Evolutionary conservation across 1,284 basidiomycete species (phyloP).

Genomic region (Meira nashicola): DNA sequence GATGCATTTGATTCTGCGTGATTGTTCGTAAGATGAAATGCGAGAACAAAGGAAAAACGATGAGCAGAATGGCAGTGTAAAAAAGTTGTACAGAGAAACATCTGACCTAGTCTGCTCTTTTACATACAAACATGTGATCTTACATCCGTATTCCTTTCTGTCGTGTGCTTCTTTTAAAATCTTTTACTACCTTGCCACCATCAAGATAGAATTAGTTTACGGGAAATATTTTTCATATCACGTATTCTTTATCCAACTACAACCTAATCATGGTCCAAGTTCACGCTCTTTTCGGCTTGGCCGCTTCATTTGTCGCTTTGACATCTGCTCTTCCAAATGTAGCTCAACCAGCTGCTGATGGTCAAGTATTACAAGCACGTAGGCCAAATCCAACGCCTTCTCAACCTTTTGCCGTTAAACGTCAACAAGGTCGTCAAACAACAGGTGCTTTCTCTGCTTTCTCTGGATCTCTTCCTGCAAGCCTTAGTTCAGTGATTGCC

Average conservation of each 20-base stretch:
- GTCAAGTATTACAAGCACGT: not conserved
- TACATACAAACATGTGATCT: no score
- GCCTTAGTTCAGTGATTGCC: constrained; percentile 25
- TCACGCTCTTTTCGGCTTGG: not conserved
- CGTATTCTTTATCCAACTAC: not conserved
- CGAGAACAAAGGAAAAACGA: no score
- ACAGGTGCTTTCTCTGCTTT: constrained; percentile 27
- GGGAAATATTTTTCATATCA: no score
- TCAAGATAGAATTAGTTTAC: no score
- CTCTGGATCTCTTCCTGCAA: constrained; percentile 34
- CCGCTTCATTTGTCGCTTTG: not conserved
- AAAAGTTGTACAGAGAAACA: no score
- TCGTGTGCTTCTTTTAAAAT: no score
- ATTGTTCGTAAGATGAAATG: no score
- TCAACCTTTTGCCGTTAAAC: not conserved
- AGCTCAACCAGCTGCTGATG: not conserved
- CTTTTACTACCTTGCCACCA: no score
- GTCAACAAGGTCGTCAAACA: not conserved
- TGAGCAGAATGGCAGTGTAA: no score
- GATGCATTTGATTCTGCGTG: no score
- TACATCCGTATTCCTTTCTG: no score
- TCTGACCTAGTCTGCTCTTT: no score
- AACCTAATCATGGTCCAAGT: constrained; percentile 3
- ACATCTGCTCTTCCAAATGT: not conserved
- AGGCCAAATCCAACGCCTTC: not conserved